Evolutionary conservation across 1,139 yeast species (phyloP).

Genomic region (Hanseniaspora uvarum): DNA sequence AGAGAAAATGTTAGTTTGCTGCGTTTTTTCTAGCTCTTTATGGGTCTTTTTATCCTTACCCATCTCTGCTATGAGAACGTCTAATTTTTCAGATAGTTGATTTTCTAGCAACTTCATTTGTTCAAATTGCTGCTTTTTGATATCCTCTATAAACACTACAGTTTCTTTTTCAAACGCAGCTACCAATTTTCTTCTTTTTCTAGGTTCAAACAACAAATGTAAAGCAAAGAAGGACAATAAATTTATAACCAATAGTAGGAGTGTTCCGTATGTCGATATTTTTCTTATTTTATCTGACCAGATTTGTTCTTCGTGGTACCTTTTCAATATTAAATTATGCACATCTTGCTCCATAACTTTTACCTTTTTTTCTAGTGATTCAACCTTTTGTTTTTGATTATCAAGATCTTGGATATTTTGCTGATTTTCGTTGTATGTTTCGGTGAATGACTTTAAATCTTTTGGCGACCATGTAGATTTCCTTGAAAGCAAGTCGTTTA

Average conservation of each 20-base stretch:
- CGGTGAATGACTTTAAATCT: conserved; percentile 79
- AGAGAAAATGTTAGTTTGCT: not conserved
- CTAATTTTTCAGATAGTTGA: conserved; percentile 21
- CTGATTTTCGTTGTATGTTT: conserved; percentile 71
- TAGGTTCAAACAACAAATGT: conserved; percentile 84
- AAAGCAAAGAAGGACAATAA: conserved; percentile 66
- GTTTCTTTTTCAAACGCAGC: conserved; percentile 77
- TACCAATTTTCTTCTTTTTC: conserved; percentile 76
- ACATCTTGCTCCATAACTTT: conserved; percentile 63
- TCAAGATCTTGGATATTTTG: conserved; percentile 55
- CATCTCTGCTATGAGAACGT: conserved; percentile 20
- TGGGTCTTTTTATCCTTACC: conserved; percentile 2
- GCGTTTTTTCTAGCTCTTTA: not conserved
- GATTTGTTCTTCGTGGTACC: conserved; percentile 94
- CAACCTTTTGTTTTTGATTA: conserved; percentile 42
- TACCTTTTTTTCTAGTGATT: conserved; percentile 49
- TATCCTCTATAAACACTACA: conserved; percentile 41
- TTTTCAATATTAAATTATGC: conserved; percentile 66
- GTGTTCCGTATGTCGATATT: conserved; percentile 95
- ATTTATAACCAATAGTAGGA: conserved; percentile 81
- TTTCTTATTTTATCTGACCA: conserved; percentile 96
- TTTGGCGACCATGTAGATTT: conserved; percentile 68
- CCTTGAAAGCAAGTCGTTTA: conserved; percentile 78
- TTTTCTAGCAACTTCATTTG: conserved; percentile 23
- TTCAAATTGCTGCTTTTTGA: conserved; percentile 27